Conservation (phyloP, 2,329 filamentous ascomycete genomes). For the Xylaria sp. region DNA sequence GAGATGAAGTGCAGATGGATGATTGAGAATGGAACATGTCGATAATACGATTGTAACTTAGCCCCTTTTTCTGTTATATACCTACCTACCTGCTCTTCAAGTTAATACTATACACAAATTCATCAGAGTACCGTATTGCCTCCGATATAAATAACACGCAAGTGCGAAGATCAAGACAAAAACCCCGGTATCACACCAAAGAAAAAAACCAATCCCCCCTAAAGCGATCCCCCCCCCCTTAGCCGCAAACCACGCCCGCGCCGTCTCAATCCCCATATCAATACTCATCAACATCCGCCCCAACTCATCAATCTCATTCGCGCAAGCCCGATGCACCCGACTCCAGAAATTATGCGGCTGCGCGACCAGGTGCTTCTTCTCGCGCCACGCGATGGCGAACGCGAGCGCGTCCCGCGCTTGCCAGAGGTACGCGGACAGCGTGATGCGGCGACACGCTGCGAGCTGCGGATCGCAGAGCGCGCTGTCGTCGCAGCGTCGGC, state of each 20-base stretch:
- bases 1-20: too few relatives aligned
- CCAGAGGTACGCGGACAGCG: slow-evolving; percentile 22
- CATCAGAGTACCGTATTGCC: too few relatives aligned
- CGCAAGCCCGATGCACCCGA: background rate
- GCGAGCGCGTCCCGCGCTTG: slow-evolving; percentile 13
- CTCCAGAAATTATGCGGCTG: slow-evolving; percentile 10
- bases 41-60: too few relatives aligned
- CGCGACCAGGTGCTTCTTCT: slow-evolving; percentile 12
- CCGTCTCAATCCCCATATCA: slow-evolving; percentile 17
- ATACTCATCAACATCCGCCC: slow-evolving; percentile 16
- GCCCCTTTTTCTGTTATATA: too few relatives aligned
- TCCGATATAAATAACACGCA: too few relatives aligned
- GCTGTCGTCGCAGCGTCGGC: background rate
- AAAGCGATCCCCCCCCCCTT: slow-evolving; percentile 16
- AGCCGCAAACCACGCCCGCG: slow-evolving; percentile 16
- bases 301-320: slow-evolving; percentile 18
- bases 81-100: too few relatives aligned
- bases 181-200: background rate
- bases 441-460: slow-evolving; percentile 14
- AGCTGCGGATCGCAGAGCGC: slow-evolving; percentile 5
- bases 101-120: too few relatives aligned
- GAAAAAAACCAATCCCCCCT: background rate
- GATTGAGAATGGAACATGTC: too few relatives aligned
- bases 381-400: slow-evolving; percentile 20
- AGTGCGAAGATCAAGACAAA: background rate